Evolutionary conservation across 768 basidiomycete genomes (phyloP).

Genomic region (Naganishia friedmannii): DNA sequence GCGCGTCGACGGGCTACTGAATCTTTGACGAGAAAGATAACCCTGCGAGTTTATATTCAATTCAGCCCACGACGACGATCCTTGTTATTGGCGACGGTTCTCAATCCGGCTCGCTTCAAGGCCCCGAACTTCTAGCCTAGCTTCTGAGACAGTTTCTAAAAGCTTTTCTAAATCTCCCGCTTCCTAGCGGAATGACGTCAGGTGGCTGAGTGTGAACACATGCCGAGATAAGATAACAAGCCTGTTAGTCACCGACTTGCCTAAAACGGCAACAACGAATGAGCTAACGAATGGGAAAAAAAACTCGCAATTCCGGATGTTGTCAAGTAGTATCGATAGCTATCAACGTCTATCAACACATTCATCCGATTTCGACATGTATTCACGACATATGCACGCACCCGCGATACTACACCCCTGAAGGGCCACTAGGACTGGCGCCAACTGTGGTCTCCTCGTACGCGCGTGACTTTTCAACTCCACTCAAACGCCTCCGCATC

Average conservation of each 20-base stretch:
- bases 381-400: no score
- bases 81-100: background rate
- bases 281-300: no score
- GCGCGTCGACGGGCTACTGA: no score
- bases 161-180: slow-evolving; percentile 1
- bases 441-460: background rate
- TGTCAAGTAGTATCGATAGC: no score
- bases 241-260: background rate
- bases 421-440: background rate
- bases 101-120: background rate
- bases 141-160: no score
- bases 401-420: background rate
- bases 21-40: no score
- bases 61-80: background rate
- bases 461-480: background rate
- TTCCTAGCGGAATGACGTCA: background rate
- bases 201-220: no score
- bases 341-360: background rate
- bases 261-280: background rate
- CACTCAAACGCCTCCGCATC: slow-evolving; percentile 19
- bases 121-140: no score
- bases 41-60: no score
- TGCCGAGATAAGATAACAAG: slow-evolving; percentile 5
- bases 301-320: no score
- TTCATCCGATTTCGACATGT: background rate